Evolutionary conservation across 2,329 filamentous ascomycete species (phyloP).

Genomic region (Cryphonectria carpinicola): DNA sequence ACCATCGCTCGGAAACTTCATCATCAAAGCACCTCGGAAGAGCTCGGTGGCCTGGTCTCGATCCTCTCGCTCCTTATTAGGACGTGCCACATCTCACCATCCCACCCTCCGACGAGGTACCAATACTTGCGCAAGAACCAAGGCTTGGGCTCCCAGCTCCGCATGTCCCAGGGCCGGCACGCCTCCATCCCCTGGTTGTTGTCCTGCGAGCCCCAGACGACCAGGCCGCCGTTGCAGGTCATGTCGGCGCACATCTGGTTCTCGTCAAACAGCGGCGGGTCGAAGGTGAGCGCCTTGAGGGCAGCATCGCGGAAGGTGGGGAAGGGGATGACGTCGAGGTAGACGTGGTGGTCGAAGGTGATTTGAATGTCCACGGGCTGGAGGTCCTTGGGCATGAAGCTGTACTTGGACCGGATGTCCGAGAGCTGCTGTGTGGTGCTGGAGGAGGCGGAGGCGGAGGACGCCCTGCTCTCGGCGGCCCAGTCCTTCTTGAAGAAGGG

Average conservation of each 20-base stretch:
- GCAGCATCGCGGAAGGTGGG: constrained; percentile 38
- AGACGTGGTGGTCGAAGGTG: constrained; percentile 41
- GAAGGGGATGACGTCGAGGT: constrained; percentile 43
- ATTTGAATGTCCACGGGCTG: constrained; percentile 39
- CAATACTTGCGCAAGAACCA: constrained; percentile 51
- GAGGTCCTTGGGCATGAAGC: constrained; percentile 36
- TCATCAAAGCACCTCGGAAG: background rate
- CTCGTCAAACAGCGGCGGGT: constrained; percentile 40
- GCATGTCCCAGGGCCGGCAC: constrained; percentile 48
- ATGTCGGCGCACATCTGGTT: constrained; percentile 43
- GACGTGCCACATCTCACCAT: constrained; percentile 43
- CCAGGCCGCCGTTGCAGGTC: constrained; percentile 37
- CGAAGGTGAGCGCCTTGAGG: constrained; percentile 33
- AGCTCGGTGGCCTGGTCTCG: background rate
- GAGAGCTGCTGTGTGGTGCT: constrained; percentile 30
- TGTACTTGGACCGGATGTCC: constrained; percentile 34
- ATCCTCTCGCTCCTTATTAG: constrained; percentile 31
- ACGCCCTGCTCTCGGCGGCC: constrained; percentile 31
- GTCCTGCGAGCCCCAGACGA: constrained; percentile 43
- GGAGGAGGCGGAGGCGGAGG: background rate
- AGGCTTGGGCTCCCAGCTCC: constrained; percentile 48
- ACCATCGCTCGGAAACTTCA: no score
- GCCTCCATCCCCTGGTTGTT: constrained; percentile 38
- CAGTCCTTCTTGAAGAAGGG: constrained; percentile 40
- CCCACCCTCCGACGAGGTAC: constrained; percentile 40